phyloP scores from a whole-genome alignment of 768 basidiomycete species.

The Pulveroboletus sp. region DNA sequence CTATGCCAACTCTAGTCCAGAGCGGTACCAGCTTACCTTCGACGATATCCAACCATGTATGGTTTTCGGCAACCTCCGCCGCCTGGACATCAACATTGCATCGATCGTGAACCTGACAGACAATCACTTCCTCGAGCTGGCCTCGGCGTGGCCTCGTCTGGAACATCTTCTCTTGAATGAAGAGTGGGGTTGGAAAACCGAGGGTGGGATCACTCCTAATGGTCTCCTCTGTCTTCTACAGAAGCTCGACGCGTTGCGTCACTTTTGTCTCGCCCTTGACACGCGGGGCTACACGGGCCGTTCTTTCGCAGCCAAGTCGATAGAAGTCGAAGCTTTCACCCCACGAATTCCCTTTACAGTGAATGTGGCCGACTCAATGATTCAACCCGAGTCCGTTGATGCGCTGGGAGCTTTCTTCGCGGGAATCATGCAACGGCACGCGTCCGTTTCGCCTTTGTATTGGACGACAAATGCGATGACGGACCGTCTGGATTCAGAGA shows the following conservation, averaged over 20 bases:
- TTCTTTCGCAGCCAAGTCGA: neutral
- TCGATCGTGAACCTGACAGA: slow-evolving; percentile 12
- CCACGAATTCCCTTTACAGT: slow-evolving; percentile 8
- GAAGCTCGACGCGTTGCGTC: neutral
- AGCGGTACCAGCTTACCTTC: slow-evolving; percentile 11
- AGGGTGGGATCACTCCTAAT: slow-evolving; percentile 14
- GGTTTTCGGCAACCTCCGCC: slow-evolving; percentile 10
- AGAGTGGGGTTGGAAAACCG: slow-evolving; percentile 18
- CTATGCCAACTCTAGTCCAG: neutral
- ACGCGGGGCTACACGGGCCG: slow-evolving; percentile 4
- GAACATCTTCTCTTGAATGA: slow-evolving; percentile 16
- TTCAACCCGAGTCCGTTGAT: slow-evolving; percentile 14
- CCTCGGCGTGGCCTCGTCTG: slow-evolving; percentile 16
- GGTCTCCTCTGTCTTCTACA: slow-evolving; percentile 17
- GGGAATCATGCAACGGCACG: slow-evolving; percentile 6
- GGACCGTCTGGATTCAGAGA: slow-evolving; percentile 14
- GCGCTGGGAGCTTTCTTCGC: slow-evolving; percentile 18
- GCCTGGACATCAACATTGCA: slow-evolving; percentile 9
- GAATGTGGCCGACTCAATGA: slow-evolving; percentile 16
- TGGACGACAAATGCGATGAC: slow-evolving; percentile 12
- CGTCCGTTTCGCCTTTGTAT: neutral
- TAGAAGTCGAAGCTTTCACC: neutral
- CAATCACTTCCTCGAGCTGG: slow-evolving; percentile 10
- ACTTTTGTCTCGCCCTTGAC: slow-evolving; percentile 14
- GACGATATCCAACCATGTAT: slow-evolving; percentile 18